A percentile compares a stretch with the other conserved stretches of the same genome.
phyloP scores from a whole-genome alignment of 2,329 filamentous ascomycete genomes.

The Alternaria arbusti region DNA sequence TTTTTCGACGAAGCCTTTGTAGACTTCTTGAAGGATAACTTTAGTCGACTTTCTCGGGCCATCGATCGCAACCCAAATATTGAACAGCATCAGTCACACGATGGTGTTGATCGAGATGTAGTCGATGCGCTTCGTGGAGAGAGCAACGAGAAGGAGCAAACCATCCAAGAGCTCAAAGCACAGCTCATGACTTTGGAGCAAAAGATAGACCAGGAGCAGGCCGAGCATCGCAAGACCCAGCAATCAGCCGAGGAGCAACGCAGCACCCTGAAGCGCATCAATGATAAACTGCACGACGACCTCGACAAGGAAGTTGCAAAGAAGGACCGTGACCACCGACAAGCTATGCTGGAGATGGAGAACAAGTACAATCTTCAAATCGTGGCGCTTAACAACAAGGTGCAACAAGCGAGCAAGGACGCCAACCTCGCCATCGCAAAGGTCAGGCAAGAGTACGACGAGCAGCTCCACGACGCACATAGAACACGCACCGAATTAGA shows the following conservation, averaged over 20 bases:
- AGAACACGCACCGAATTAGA: conserved; percentile 35
- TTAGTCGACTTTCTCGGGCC: conserved; percentile 79
- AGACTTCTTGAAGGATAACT: conserved; percentile 95
- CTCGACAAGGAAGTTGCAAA: conserved; percentile 71
- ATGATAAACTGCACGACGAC: conserved; percentile 72
- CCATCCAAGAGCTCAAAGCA: conserved; percentile 63
- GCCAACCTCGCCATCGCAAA: conserved; percentile 30
- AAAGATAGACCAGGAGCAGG: conserved; percentile 73
- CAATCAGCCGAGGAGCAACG: conserved; percentile 54
- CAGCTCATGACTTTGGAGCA: conserved; percentile 62
- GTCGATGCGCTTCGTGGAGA: conserved; percentile 84
- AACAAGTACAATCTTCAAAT: conserved; percentile 56
- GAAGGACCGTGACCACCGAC: conserved; percentile 47
- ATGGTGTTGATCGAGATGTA: conserved; percentile 90
- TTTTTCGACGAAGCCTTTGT: conserved; percentile 88
- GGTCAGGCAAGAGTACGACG: conserved; percentile 44
- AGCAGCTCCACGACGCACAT: conserved; percentile 36
- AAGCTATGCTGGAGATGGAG: conserved; percentile 51
- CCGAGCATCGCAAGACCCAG: conserved; percentile 72
- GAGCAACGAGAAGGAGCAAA: conserved; percentile 73
- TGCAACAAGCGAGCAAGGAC: conserved; percentile 43
- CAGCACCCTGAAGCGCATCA: conserved; percentile 66
- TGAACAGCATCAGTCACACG: conserved; percentile 84
- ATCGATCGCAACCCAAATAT: conserved; percentile 90
- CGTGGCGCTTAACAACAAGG: conserved; percentile 43